Base-by-base conservation (phyloP, 2,329 filamentous ascomycete genomes). In the Nemania bipapillata region DNA sequence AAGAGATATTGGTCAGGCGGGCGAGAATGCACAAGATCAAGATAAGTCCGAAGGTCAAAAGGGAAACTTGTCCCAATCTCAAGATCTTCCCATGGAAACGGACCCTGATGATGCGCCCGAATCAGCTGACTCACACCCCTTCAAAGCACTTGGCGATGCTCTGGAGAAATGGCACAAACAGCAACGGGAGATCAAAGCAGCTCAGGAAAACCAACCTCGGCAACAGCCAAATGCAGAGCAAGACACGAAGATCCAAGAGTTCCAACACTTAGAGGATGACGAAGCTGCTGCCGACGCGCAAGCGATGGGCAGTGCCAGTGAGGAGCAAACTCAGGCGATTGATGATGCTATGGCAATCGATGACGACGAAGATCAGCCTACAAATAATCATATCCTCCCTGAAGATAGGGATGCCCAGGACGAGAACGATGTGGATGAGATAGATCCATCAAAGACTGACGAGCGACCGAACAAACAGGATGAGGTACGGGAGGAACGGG, bases 91-190 rank as follows among this genome's bases (percentile, higher is more conserved):
- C 45, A 74, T 75, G n/a, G 79, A 82, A 4, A 78, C 82, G n/a
- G 82, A 86, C n/a, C 78, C 82, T 40, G 79, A 82, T 2, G 77
- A 77, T 66, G 69, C 71, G 30, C 78, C 80, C 45, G 83, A 87
- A 61, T 81, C 83, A 35, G 77, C 81, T 11, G 79, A 82, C 50
- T 82, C 85, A 53, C 89, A 96, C 73, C 92, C 94, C 0, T 97
- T 97, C 85, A 96, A 96, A 82, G 96, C 97, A 77, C 87, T 99
- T 32, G 96, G 96, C 24, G 94, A 99, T 81, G 91, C 93, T 5
- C 85, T 99, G 35, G 94, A 98, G 79, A 89, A 91, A 74, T 99
- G 94, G 93, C 94, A 98, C 79, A 89, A 92, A 66, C 92, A 94
- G 76, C 92, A 96, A 75, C 89, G 88, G 54, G 91, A 97, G 70